phyloP scores from a whole-genome alignment of 1,284 basidiomycete species.

The Fomitopsis betulina region DNA sequence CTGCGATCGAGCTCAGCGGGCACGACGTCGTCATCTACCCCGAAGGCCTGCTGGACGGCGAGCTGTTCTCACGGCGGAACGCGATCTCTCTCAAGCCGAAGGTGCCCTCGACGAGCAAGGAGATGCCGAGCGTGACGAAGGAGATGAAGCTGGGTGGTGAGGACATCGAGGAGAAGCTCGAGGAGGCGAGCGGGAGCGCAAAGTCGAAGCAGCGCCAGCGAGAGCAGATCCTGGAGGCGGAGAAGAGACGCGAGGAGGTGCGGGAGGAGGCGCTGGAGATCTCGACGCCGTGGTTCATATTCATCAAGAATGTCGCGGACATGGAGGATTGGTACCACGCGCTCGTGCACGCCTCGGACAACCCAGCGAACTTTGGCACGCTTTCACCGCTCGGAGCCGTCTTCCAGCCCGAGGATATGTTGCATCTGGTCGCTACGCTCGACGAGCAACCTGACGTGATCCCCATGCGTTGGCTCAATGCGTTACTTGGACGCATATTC shows the following conservation, averaged over 20 bases:
- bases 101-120: conserved; percentile 24
- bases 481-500: conserved; percentile 88
- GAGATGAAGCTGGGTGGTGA: conserved; percentile 44
- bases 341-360: conserved; percentile 69
- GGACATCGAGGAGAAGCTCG: conserved; percentile 34
- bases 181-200: conserved; percentile 29
- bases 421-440: conserved; percentile 75
- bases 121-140: conserved; percentile 47
- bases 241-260: conserved; percentile 40
- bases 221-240: conserved; percentile 39
- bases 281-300: conserved; percentile 82
- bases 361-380: conserved; percentile 52
- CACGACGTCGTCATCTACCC: conserved; percentile 76
- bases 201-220: conserved; percentile 42
- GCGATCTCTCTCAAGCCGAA: conserved; percentile 75
- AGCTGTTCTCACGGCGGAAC: conserved; percentile 86
- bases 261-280: conserved; percentile 46
- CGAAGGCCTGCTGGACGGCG: conserved; percentile 72
- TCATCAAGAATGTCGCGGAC: conserved; percentile 77
- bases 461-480: conserved; percentile 96
- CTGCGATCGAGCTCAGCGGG: conserved; percentile 73
- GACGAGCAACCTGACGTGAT: conserved; percentile 94
- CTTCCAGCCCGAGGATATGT: conserved; percentile 82
- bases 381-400: conserved; percentile 55
- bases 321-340: conserved; percentile 98